phyloP scores from a whole-genome alignment of 768 basidiomycete genomes.

The Russula emetica region DNA sequence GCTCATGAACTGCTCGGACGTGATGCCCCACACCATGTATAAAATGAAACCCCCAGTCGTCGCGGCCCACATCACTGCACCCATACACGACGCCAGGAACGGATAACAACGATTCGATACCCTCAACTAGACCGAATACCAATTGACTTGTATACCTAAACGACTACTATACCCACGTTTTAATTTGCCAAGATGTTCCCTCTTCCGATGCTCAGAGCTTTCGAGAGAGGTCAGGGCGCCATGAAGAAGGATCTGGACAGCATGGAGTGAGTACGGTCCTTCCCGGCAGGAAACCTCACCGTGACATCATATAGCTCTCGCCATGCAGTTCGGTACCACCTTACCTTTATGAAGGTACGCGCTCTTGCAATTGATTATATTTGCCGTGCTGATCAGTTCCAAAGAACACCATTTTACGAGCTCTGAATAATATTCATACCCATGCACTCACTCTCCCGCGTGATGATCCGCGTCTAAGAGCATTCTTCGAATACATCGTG shows the following conservation, averaged over 20 bases:
- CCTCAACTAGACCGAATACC: constrained; percentile 11
- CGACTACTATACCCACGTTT: neutral
- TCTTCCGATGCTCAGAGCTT: constrained; percentile 15
- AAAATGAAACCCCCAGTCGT: constrained; percentile 4
- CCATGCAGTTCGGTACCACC: constrained; percentile 17
- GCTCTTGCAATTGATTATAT: neutral
- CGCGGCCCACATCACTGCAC: neutral
- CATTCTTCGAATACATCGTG: constrained; percentile 22
- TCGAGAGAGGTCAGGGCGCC: constrained; percentile 2
- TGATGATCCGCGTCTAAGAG: constrained; percentile 11
- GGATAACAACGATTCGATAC: neutral
- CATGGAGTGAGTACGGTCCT: constrained; percentile 13
- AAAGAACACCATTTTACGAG: constrained; percentile 27
- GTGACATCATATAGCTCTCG: constrained; percentile 16
- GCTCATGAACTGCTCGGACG: neutral
- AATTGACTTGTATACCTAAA: neutral
- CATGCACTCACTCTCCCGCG: constrained; percentile 2
- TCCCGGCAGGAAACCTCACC: neutral
- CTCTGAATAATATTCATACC: constrained; percentile 20
- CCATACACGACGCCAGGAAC: neutral
- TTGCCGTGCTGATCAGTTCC: neutral
- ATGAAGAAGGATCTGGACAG: constrained; percentile 6
- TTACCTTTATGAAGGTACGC: constrained; percentile 24
- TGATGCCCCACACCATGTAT: constrained; percentile 2
- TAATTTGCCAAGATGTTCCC: constrained; percentile 20